Conservation (phyloP, 129 eudicot genomes). For the Logfia minima region DNA sequence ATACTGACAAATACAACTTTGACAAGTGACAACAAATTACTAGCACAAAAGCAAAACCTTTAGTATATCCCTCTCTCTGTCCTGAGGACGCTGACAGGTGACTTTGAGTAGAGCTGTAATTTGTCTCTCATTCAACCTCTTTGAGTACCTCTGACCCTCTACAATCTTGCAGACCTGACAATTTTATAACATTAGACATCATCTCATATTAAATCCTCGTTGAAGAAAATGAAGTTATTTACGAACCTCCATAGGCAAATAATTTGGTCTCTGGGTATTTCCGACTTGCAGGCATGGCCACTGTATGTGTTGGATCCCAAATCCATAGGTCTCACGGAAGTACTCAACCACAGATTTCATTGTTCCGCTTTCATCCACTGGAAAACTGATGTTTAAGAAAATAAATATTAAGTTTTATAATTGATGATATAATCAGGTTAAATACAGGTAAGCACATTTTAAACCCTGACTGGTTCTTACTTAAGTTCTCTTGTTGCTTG, state of each 20-base stretch:
- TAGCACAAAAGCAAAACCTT: slow-evolving; percentile 41
- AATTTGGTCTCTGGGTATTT: slow-evolving; percentile 81
- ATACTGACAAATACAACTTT: background rate
- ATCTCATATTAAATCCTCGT: background rate
- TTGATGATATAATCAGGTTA: background rate
- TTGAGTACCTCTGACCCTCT: slow-evolving; percentile 89
- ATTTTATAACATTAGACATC: slow-evolving; percentile 2
- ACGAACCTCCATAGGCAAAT: slow-evolving; percentile 87
- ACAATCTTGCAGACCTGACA: slow-evolving; percentile 89
- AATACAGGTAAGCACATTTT: background rate
- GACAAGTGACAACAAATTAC: background rate
- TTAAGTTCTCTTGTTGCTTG: slow-evolving; percentile 89
- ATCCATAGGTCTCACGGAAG: slow-evolving; percentile 88
- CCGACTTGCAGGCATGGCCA: slow-evolving; percentile 98
- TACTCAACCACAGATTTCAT: slow-evolving; percentile 96
- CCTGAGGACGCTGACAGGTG: slow-evolving; percentile 92
- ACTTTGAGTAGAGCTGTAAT: slow-evolving; percentile 84
- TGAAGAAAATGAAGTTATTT: background rate
- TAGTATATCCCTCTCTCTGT: slow-evolving; percentile 76
- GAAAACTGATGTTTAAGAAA: slow-evolving; percentile 50
- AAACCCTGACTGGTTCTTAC: slow-evolving; percentile 41
- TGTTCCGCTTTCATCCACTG: slow-evolving; percentile 71
- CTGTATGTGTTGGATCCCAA: slow-evolving; percentile 71
- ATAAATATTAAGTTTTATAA: background rate
- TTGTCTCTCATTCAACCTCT: slow-evolving; percentile 78